Evolutionary conservation across 2,329 filamentous ascomycete genomes (phyloP), one percentile per base, ranked within the genome.

Genomic region (Myriosclerotinia duriaeana): DNA sequence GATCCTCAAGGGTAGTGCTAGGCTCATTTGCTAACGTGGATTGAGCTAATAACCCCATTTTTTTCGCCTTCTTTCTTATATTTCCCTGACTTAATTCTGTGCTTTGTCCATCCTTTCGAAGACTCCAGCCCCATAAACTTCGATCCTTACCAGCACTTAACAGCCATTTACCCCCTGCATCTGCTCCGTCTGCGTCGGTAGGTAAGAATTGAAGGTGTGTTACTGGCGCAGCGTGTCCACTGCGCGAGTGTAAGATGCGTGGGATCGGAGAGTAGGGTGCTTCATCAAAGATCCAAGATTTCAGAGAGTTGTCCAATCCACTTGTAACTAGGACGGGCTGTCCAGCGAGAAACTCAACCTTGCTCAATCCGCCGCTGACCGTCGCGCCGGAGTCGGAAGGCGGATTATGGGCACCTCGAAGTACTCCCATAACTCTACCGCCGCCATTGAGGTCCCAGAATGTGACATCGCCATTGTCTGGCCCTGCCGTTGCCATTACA

Each of bases 281-380:
- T 77, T 96, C 89, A 74, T 98, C 94, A 73, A 97, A 97, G 69
- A 98, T 95, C 94, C 94, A 97, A 6, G 93, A 93, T 77, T 94
- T 96, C 67, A 99, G 81, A 12, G 93, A 92, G 78, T 99, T 99
- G 77, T 99, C 95, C 58, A 91, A 83, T 5, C 95, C 96, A 70
- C 92, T 95, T 12, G 93, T 97, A 38, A 98, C 82, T 53, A 99
- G 85, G 3, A 98, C 89, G 6, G 92, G 90, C 76, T 99, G 96
- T 0, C 93, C 94, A 20, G 89, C 81, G 14, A 99, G 82, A 73
- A 99, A 99, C 73, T 97, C 92, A 26, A 96, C 81, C 75, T 91
- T 93, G 80, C 88, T 96, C 56, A 97, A 86, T 5, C 93, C 94
- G 38, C 91, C 90, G 17, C 87, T 83, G 22, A 90, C 84, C n/a